Conservation (phyloP, 2,329 filamentous ascomycete genomes). For the Dactylellina haptotyla region DNA sequence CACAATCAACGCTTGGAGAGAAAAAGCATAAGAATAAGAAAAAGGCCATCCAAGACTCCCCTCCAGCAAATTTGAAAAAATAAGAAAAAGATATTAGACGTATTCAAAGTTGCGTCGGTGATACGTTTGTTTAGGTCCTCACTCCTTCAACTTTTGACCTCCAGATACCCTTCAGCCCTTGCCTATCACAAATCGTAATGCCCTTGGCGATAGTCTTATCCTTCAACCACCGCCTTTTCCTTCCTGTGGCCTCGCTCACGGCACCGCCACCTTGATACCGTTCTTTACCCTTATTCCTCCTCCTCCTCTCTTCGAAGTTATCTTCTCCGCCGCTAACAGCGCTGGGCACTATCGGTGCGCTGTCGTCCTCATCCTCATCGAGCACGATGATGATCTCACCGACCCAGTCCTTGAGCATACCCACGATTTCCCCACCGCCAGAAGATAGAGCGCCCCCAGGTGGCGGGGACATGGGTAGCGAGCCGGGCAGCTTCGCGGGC, state of each 20-base stretch:
- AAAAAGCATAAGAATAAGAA: constrained; percentile 11
- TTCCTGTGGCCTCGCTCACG: constrained; percentile 31
- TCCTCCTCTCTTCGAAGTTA: constrained; percentile 24
- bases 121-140: constrained; percentile 7
- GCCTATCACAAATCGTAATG: constrained; percentile 47
- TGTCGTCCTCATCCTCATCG: constrained; percentile 49
- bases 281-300: constrained; percentile 39
- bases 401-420: constrained; percentile 39
- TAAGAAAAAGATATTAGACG: not conserved
- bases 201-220: constrained; percentile 37
- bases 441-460: constrained; percentile 9
- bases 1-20: constrained; percentile 49
- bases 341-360: constrained; percentile 31
- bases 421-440: constrained; percentile 47
- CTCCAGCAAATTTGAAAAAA: constrained; percentile 6
- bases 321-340: constrained; percentile 53
- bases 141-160: constrained; percentile 43
- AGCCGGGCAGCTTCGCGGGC: constrained; percentile 15
- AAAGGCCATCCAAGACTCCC: constrained; percentile 24
- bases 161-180: constrained; percentile 51
- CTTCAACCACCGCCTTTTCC: constrained; percentile 52
- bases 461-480: constrained; percentile 41
- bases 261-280: constrained; percentile 12
- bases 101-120: not conserved
- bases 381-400: constrained; percentile 44